Base-by-base conservation (phyloP, 2,329 filamentous ascomycete genomes). In the Chaetomiaceae sp. region DNA sequence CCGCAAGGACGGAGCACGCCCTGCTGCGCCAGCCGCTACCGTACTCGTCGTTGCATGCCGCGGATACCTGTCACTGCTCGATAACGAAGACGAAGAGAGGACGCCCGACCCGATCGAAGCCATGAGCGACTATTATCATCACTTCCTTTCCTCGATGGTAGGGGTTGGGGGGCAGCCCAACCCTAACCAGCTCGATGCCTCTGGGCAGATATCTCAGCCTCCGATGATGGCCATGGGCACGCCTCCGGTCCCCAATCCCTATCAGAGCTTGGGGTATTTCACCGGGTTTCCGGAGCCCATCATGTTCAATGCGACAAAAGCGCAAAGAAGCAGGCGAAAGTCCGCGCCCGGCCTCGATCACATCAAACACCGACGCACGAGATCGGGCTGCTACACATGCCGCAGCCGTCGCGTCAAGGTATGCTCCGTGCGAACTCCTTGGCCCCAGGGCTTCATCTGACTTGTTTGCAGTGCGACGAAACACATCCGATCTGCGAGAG, bases 331-430 rank as follows among this genome's bases (percentile, higher is more conserved):
- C 57, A 73, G 79, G 47, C 75, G 78, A 53, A 82, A 81, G 59
- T 79, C 78, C 1, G 64, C 72, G 9, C 67, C 73, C 2, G 77
- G 75, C 3, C 58, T 74, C 44, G 88, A 95, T 57, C 85, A 88
- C 65, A 87, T 95, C 61, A 97, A 97, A 71, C 92, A 97, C 69
- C 87, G 91, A 57, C 84, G 94, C 62, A 97, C 94, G 39, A 81
- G 94, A 63, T 96, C 91, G 59, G 94, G 94, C 25, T 99, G 94
- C 72, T 96, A 78, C 60, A 97, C 91, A 43, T 99, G 94, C 71
- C 82, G 94, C 55, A 86, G 85, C 64, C 82, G 94, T 61, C 83
- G 94, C 69, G 91, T 97, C 47, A 97, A 87, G 78, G 83, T 84
- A 74, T 47, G 14, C 19, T 27, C 15, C n/a, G 36, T 37, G 33